Base-by-base conservation (phyloP, 768 basidiomycete species). In the Xerocomus brunneocitrinus region DNA sequence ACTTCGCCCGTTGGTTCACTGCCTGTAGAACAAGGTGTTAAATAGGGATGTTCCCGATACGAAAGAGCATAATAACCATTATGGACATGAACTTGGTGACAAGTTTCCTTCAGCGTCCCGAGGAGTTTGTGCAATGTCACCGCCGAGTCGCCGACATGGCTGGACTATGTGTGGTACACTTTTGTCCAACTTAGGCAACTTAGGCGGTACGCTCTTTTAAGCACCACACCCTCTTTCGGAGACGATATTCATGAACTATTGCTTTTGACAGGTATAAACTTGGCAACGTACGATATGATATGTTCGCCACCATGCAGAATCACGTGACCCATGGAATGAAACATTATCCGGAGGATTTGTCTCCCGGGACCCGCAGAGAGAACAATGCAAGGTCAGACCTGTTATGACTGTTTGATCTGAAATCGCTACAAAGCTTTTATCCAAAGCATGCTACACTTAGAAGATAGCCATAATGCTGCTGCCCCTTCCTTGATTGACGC, bases 311-410 rank as follows among this genome's bases (percentile, higher is more conserved):
- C 28, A 30, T 27, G 2, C 1, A 32, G 6, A 16, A 8, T 61
- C 60, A 58, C 53, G 44, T 50, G 60, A 61, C 16, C 14, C 2
- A 28, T 28, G 8, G 3, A 27, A 4, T 27, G 27, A 7, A 27
- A 3, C 6, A 27, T 27, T 19, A 19, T 19, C 19, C 27, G 27
- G 27, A 27, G 30, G 8, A 32, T 32, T 8, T 12, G 10, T 32
- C 8, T 28, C 28, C 28, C 8, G 28, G 19, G 19, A 19, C 19
- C 19, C 28, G 27, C 19, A 27, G 30, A 35, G 3, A 49, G 27
- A 48, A 19, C 3, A 35, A 38, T 27, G 32, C 38, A 49, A 60
- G 49, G 36, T 42, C 12, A 63, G 49, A 41, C 47, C n/a, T 31
- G 6, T 28, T 30, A 13, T 22, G 4, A 43, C 10, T 34, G 31